Percentiles rank a stretch among this genome's conserved stretches.
phyloP scores from a whole-genome alignment of 495 filamentous ascomycete genomes.

The Penicillium maclennaniae region DNA sequence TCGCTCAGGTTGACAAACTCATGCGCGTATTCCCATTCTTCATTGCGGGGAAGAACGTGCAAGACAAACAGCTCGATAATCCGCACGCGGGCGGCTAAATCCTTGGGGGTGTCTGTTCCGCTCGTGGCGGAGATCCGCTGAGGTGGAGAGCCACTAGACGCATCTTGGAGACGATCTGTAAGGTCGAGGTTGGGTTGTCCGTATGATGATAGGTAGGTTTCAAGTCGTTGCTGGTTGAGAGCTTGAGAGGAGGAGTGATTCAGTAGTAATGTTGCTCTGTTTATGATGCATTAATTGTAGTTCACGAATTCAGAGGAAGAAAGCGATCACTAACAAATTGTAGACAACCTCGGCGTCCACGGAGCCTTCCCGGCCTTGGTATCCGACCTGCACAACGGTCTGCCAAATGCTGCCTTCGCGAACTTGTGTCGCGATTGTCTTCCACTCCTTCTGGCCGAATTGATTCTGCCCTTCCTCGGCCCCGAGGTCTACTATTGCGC shows the following conservation, averaged over 20 bases:
- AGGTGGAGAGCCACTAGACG: conserved; percentile 20
- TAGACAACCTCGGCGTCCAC: conserved; percentile 94
- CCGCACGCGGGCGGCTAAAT: conserved; percentile 71
- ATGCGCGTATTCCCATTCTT: conserved; percentile 90
- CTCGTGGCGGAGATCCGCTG: conserved; percentile 37
- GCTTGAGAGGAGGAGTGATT: conserved; percentile 79
- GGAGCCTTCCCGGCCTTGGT: conserved; percentile 78
- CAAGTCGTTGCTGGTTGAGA: conserved; percentile 80
- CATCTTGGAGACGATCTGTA: conserved; percentile 51
- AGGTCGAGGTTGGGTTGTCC: conserved; percentile 66
- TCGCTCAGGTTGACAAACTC: conserved; percentile 83
- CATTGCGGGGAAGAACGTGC: conserved; percentile 84
- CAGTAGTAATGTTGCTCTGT: conserved; percentile 78
- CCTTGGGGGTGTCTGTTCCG: conserved; percentile 73
- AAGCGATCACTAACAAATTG: conserved; percentile 61
- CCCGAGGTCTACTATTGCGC: conserved; percentile 82
- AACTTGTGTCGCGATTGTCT: conserved; percentile 70
- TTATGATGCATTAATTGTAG: conserved; percentile 8
- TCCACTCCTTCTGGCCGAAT: conserved; percentile 83
- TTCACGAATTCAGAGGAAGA: background rate
- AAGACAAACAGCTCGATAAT: conserved; percentile 92
- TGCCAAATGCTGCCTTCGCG: conserved; percentile 89
- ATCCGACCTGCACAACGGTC: conserved; percentile 79
- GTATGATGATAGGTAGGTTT: conserved; percentile 82
- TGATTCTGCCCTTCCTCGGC: conserved; percentile 83